These are phyloP conservation scores for Simplicillium aogashimaense DNA, from an alignment of 2,329 filamentous ascomycete species.

Conservation along the genomic window DNA sequence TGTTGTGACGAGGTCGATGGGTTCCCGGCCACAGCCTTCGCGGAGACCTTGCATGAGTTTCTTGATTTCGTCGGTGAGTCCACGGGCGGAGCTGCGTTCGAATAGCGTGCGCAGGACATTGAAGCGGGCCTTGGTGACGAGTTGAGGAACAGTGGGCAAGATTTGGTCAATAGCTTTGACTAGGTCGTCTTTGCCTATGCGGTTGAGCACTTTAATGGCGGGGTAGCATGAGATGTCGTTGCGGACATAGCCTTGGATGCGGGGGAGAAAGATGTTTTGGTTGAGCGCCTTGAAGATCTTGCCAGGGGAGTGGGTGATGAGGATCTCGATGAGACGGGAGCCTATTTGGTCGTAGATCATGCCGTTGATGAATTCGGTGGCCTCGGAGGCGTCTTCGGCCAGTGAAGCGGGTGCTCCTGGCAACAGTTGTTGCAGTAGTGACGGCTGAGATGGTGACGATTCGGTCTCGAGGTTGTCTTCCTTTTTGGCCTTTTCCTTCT, in stretches of 20 bases:
- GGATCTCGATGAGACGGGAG: constrained; percentile 79
- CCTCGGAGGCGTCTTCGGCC: constrained; percentile 61
- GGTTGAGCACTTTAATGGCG: constrained; percentile 70
- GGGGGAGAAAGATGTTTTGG: constrained; percentile 65
- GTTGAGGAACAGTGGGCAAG: constrained; percentile 57
- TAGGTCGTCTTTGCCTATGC: constrained; percentile 80
- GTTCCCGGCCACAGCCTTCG: constrained; percentile 35
- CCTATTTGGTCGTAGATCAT: constrained; percentile 86
- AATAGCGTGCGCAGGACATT: constrained; percentile 74
- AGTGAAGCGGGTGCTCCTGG: constrained; percentile 66
- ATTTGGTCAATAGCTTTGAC: constrained; percentile 62
- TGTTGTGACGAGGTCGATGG: constrained; percentile 36
- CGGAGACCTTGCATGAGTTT: constrained; percentile 36
- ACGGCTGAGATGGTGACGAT: constrained; percentile 13
- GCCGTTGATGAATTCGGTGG: constrained; percentile 69
- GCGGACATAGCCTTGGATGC: constrained; percentile 70
- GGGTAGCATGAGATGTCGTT: constrained; percentile 90
- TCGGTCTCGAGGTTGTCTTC: too few relatives aligned
- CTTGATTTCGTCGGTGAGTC: constrained; percentile 41
- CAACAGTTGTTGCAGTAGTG: constrained; percentile 67
- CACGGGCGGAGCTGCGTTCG: constrained; percentile 67
- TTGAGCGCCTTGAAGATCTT: constrained; percentile 89
- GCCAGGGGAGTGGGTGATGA: constrained; percentile 70
- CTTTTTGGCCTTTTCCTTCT: too few relatives aligned
- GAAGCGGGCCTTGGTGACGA: constrained; percentile 67